Conservation (phyloP, 495 filamentous ascomycete genomes). For the Aspergillus leporis region DNA sequence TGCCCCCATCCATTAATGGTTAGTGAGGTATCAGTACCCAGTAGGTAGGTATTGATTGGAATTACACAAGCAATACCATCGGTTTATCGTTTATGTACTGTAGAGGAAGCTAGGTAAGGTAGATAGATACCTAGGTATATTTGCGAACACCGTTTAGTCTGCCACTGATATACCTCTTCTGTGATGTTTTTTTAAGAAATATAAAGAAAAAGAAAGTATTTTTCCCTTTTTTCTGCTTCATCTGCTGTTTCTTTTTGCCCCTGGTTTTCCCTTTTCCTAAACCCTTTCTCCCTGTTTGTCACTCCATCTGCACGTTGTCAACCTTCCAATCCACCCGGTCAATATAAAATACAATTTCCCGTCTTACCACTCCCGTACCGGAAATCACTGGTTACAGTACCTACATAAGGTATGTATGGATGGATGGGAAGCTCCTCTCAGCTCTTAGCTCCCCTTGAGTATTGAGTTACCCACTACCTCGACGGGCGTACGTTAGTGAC, state of each 20-base stretch:
- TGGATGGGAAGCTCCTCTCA: not conserved
- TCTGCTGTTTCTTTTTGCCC: conserved; percentile 4
- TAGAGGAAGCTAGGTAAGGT: not conserved
- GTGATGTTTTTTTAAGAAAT: not conserved
- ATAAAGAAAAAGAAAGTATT: no score
- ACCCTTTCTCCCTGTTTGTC: conserved; percentile 2
- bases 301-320: not conserved
- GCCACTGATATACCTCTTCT: not conserved
- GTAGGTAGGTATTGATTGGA: not conserved
- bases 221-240: conserved; percentile 13
- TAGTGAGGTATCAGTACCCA: conserved; percentile 3
- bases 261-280: not conserved
- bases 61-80: not conserved
- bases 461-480: conserved; percentile 1
- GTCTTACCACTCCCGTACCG: not conserved
- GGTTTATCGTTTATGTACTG: not conserved
- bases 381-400: no score
- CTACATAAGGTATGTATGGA: no score
- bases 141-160: not conserved
- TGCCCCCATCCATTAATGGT: not conserved
- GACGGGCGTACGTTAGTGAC: not conserved
- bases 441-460: not conserved
- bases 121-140: not conserved
- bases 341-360: not conserved
- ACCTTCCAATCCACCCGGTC: no score